These are phyloP conservation scores for Citrus medica DNA, from an alignment of 345 rosid genomes.

Conservation along the genomic window DNA sequence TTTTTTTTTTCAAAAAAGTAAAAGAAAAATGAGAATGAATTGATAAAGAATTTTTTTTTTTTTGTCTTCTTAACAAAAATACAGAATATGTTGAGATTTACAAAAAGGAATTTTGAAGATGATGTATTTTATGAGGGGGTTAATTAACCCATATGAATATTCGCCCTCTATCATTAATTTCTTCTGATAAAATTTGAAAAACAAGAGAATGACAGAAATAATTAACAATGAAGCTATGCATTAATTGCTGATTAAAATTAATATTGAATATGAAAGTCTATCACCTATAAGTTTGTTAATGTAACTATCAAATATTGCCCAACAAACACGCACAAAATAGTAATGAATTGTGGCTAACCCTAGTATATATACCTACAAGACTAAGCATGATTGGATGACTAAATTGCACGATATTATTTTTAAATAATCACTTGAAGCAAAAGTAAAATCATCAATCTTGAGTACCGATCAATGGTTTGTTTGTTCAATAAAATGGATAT, in stretches of 20 bases:
- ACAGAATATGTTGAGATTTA: too few relatives aligned
- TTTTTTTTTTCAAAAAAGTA: too few relatives aligned
- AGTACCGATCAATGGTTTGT: background rate
- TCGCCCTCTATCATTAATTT: too few relatives aligned
- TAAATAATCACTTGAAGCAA: background rate
- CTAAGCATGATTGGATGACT: background rate
- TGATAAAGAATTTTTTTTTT: too few relatives aligned
- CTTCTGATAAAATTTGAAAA: too few relatives aligned
- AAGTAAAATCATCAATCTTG: conserved; percentile 2
- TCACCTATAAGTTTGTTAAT: background rate
- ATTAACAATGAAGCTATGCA: background rate
- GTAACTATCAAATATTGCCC: background rate
- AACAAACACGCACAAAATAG: background rate
- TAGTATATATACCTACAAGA: background rate
- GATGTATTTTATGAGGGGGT: too few relatives aligned
- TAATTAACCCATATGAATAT: too few relatives aligned
- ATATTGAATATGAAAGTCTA: background rate
- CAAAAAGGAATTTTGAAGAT: too few relatives aligned
- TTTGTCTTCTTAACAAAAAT: too few relatives aligned
- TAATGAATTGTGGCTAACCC: background rate
- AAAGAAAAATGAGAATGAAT: too few relatives aligned
- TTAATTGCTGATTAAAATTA: too few relatives aligned
- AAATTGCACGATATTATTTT: background rate
- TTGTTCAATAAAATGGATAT: background rate
- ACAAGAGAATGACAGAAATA: too few relatives aligned